Evolutionary conservation across 106 monocot genomes (phyloP).

Genomic region (Platanthera zijinensis): DNA sequence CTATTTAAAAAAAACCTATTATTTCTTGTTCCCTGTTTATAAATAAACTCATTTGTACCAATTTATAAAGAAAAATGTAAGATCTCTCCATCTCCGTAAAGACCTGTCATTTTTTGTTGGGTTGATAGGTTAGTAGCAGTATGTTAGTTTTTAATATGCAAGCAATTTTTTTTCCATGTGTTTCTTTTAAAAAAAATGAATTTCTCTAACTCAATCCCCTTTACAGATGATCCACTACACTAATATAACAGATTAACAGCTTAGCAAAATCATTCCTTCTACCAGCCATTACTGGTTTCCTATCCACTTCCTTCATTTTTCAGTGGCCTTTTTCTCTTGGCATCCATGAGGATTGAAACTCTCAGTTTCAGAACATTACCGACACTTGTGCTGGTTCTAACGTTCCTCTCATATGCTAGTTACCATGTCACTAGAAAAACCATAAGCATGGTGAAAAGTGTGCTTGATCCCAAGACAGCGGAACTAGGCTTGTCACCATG

Average conservation of each 20-base stretch:
- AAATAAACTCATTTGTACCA: too few species aligned
- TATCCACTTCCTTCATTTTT: conserved; percentile 26
- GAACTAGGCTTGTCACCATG: conserved; percentile 15
- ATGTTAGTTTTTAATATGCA: neutral
- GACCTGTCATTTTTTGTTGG: too few species aligned
- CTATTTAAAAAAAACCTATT: too few species aligned
- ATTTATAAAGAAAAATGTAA: too few species aligned
- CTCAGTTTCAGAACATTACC: conserved; percentile 42
- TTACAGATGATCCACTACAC: neutral
- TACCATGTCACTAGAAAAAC: conserved; percentile 74
- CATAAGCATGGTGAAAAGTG: conserved; percentile 71
- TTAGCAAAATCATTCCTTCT: neutral
- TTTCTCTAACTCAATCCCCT: neutral
- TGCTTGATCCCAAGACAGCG: conserved; percentile 43
- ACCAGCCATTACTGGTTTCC: neutral
- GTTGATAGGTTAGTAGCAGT: neutral
- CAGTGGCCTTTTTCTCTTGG: conserved; percentile 41
- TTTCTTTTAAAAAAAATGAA: neutral
- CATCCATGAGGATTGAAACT: conserved; percentile 15
- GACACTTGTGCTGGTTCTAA: conserved; percentile 44
- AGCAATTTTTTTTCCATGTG: neutral
- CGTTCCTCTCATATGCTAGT: conserved; percentile 61
- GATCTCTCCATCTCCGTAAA: too few species aligned
- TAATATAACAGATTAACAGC: neutral
- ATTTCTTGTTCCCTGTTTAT: too few species aligned